Base-by-base conservation (phyloP, 352 stramenopile species). In the Pythium aquatile region DNA sequence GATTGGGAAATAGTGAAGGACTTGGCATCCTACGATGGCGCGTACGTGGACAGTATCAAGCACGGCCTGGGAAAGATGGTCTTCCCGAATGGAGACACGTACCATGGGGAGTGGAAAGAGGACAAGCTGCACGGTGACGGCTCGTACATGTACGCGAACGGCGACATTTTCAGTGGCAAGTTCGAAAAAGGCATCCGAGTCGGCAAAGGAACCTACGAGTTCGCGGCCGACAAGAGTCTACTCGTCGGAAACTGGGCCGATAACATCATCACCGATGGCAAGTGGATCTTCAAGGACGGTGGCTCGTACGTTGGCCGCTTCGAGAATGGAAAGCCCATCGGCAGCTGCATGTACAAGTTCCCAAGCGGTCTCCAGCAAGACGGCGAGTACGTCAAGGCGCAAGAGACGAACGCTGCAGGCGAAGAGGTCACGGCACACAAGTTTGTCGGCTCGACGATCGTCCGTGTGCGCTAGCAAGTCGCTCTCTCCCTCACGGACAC, bases 251-350 rank as follows among this genome's bases (percentile, higher is more conserved):
- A 82, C 59, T 98, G 91, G 91, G 73, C 77, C 8, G 77, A 95
- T 28, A 89, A 95, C 61, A 79, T 73, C 53, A 94, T 98, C 63
- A 91, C 76, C 1, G 84, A 94, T 46, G 92, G 92, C 54, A 95
- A 96, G 66, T 97, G 91, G 92, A 69, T 96, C 52, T 96, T 97
- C 67, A 94, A 97, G 42, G 88, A 94, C 61, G 88, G 84, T 17
- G 88, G 84, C 1, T 88, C 83, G 24, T 93, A 91, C 71, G 72
- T 90, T 33, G 85, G 92, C 1, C 73, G 78, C 55, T 98, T 98
- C 58, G 87, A 96, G 33, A 76, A 77, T 35, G 91, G 90, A 17
- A 85, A 87, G 55, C 92, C 92, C 3, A 94, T 96, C 58, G 92
- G 92, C 8, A 84, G 80, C 49, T 95, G 92, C 69, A 86, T 87